Base-by-base conservation (phyloP, 1,284 basidiomycete species). In the Fereydounia khargensis region DNA sequence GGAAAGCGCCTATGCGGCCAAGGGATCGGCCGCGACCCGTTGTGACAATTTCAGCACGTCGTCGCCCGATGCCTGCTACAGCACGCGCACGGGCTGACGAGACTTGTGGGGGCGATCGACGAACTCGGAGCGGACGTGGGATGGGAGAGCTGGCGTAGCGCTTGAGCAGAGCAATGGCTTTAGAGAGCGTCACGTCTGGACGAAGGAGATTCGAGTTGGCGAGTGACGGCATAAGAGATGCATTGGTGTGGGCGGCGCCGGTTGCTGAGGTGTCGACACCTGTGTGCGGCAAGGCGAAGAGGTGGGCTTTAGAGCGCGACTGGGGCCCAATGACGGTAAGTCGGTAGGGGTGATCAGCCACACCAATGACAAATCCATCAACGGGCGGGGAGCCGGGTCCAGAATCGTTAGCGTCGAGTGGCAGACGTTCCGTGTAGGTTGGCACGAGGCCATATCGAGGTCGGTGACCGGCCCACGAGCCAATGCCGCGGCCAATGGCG, bases 321-420 rank as follows among this genome's bases (percentile, higher is more conserved):
- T 70, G 68, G 16, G 68, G 56, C 9, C 52, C 55, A 24, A 70
- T 48, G 40, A 70, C 63, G 39, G 52, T 59, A 16, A 70, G 65
- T 17, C 56, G 33, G 16, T 52, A 43, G 11, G 61, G 53, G 14
- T 70, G 62, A 27, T 65, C 56, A 3, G 62, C 52, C 13, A 57
- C 55, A 11, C 61, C 62, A 32, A 70, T 58, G 22, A 70, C 59
- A 21, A 70, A 70, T n/a, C 65, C 68, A 28, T 70, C 68, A 18
- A 68, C 38, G 18, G 68, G 65, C 14, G 55, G 52, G 1, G 44
- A 42, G 10, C 62, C 68, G 9, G 65, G 58, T 1, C 57, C 62
- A 11, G 55, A 30, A 20, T 61, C 58, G 38, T 51, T 23, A 11
- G 18, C 11, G 35, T 30, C 50, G 19, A 39, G 6, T 0, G 60